Base-by-base conservation (phyloP, 2,329 filamentous ascomycete species). In the Paecilomyces sp. region DNA sequence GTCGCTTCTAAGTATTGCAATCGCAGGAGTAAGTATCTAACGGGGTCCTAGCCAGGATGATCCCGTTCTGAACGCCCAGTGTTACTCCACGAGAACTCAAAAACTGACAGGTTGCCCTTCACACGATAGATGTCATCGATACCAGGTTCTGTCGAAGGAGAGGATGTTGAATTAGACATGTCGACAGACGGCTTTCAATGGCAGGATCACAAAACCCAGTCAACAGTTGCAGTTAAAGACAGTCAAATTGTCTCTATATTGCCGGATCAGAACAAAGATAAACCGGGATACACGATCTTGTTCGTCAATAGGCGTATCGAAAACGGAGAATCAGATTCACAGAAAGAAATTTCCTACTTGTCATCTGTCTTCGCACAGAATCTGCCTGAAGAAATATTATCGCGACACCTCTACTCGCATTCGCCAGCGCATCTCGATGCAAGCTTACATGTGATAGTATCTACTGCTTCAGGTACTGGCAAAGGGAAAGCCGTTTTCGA, bases 391-490 rank as follows among this genome's bases (percentile, higher is more conserved):
- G 33, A n/a, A 13, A 11, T 67, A n/a, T 50, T 66, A 22, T 63
- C 63, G 25, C 53, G 54, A 2, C 65, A 67, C 22, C 13, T 67
- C 6, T 63, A 53, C 18, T 54, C 58, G 5, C 60, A 64, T 2
- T 47, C 68, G 31, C 70, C 72, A 7, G 50, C 22, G 41, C 64
- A 72, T 55, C 64, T 72, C 18, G 25, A 41, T 9, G 41, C 57
- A 18, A 66, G 64, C 56, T 61, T 79, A n/a, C 82, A 90, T 65
- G 78, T 91, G 18, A 71, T 92, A 24, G 80, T 92, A 18, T 92
- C 89, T 1, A 86, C 82, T 0, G 77, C 78, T 22, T 90, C 89
- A 0, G 89, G 89, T 13, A 82, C 82, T 1, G 82, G 84, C 1
- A 77, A 79, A 13, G 86, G 88, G 0, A 70, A 76, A 31, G 63